Evolutionary conservation across 169 alveolate species (phyloP).

Genomic region (Cryptosporidium bovis): DNA sequence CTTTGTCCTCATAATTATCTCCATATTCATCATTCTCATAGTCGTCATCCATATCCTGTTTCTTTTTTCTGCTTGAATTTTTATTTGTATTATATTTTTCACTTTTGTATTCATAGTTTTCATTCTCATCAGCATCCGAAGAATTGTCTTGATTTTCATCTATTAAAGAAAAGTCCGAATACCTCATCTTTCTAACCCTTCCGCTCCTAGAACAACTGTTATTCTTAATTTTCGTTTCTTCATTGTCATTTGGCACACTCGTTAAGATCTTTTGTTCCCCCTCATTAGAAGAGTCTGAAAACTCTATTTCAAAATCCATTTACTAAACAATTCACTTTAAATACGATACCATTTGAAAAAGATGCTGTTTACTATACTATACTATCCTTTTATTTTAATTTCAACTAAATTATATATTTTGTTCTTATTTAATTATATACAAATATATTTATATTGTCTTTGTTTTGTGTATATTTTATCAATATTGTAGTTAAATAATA

Average conservation of each 20-base stretch:
- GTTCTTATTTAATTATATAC: too few species aligned
- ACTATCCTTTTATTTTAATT: too few species aligned
- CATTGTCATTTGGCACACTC: not conserved
- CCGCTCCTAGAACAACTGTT: conserved; percentile 68
- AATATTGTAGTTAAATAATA: too few species aligned
- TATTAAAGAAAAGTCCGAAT: conserved; percentile 44
- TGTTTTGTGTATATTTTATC: too few species aligned
- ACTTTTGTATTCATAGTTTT: not conserved
- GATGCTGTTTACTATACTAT: not conserved
- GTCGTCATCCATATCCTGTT: conserved; percentile 8
- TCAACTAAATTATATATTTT: too few species aligned
- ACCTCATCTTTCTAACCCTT: conserved; percentile 51
- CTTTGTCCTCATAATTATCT: conserved; percentile 27
- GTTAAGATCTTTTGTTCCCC: not conserved
- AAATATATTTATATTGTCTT: too few species aligned
- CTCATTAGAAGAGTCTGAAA: conserved; percentile 74
- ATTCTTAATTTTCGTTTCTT: not conserved
- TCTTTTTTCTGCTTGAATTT: not conserved
- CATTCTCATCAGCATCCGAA: not conserved
- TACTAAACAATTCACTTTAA: not conserved
- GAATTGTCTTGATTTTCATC: conserved; percentile 37
- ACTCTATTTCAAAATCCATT: conserved; percentile 71
- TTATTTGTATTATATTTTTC: not conserved
- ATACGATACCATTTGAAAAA: not conserved
- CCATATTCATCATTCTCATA: conserved; percentile 24